Conservation (phyloP, 2,329 filamentous ascomycete genomes). For the Elsinoe ampelina region DNA sequence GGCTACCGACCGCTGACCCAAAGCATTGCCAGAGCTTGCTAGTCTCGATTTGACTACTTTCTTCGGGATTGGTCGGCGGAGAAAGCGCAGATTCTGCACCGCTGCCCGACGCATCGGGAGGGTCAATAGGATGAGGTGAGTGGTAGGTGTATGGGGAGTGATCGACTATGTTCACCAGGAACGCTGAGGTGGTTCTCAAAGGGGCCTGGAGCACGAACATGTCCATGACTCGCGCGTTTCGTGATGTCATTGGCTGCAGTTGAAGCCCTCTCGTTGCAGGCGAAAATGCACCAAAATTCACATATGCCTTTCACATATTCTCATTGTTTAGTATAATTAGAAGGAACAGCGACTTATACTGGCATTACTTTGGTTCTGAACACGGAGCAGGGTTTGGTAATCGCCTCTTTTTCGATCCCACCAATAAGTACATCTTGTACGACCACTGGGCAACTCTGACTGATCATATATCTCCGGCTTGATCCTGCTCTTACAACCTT, state of each 20-base stretch:
- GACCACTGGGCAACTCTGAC: no score
- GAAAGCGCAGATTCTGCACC: constrained; percentile 58
- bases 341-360: no score
- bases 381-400: no score
- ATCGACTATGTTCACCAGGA: neutral
- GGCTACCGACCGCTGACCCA: constrained; percentile 37
- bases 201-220: neutral
- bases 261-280: no score
- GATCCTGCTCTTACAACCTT: neutral
- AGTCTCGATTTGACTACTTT: constrained; percentile 46
- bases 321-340: no score
- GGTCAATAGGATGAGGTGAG: neutral
- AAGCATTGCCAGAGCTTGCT: constrained; percentile 33
- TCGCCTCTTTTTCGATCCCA: no score
- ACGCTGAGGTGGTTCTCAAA: no score
- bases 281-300: no score
- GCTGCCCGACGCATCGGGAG: constrained; percentile 64
- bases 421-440: no score
- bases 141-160: neutral
- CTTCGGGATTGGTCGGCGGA: constrained; percentile 55
- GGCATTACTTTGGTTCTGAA: no score
- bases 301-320: neutral
- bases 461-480: no score
- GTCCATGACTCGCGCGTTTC: neutral
- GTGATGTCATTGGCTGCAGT: constrained; percentile 1